Base-by-base conservation (phyloP, 139 green algal genomes). In the Diplosphaera chodatii region DNA sequence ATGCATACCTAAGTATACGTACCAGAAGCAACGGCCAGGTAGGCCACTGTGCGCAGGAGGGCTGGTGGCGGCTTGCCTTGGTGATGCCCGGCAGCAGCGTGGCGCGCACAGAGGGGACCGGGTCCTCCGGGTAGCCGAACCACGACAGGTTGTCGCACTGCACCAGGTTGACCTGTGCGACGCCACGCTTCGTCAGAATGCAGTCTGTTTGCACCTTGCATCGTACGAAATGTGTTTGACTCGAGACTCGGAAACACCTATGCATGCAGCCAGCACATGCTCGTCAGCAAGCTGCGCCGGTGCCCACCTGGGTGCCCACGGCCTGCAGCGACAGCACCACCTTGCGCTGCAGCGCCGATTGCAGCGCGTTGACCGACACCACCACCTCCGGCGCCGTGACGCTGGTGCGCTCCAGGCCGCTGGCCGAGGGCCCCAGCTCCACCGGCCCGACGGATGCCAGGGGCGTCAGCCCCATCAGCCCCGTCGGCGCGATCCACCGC, bases 121-220 rank as follows among this genome's bases (percentile, higher is more conserved):
- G 83, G 82, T 97, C 92, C 2, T 93, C 84, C 0, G 92, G 92
- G 76, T 88, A 97, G 15, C 92, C 91, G 68, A 93, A 84, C 90
- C 91, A 97, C 62, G 76, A 86, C 63, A 92, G 85, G 80, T 91
- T 93, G 69, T 74, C 13, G 0, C 65, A 80, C 77, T 96, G 89
- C 63, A 91, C 84, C 59, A 89, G 37, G 65, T 78, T 64, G 13
- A 84, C 73, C 71, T 85, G 79, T 63, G n/a, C n/a, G n/a, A n/a
- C n/a, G n/a, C n/a, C n/a, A n/a, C n/a, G n/a, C n/a, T n/a, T n/a
- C n/a, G n/a, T n/a, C n/a, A n/a, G n/a, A n/a, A n/a, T n/a, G n/a
- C n/a, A n/a, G n/a, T n/a, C n/a, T n/a, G n/a, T n/a, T n/a, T n/a
- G n/a, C n/a, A n/a, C n/a, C n/a, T n/a, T n/a, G n/a, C n/a, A n/a